Evolutionary conservation across 208 protist genomes (phyloP), one percentile per base, ranked within the genome.

Genomic region (Leishmania tropica): DNA sequence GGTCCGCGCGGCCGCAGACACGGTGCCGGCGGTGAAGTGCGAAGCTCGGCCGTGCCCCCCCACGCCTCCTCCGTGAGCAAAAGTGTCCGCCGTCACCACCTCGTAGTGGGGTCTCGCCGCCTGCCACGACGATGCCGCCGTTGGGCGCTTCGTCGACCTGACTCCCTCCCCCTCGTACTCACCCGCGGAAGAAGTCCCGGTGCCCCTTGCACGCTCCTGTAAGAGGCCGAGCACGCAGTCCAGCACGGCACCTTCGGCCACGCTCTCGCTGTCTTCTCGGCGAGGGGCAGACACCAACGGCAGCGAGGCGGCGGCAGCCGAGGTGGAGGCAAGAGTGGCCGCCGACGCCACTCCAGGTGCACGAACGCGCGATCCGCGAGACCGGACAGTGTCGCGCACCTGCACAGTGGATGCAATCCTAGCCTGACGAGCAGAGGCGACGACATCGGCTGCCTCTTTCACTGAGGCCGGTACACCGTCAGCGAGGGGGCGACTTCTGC

Each of bases 41-140:
- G 73, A 58, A 42, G 51, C 53, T 35, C 73, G 35, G 24, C 64
- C 48, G 37, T 35, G 45, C 31, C 47, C 47, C 24, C 37, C 62
- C 31, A 28, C 10, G 5, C 42, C 64, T 48, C 8, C 56, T 21
- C 65, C 60, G 31, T 58, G 45, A 3, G 51, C 56, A 75, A 94
- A 94, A 75, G 87, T 79, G 37, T 93, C 89, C 31, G 90, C 87
- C 3, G 74, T 84, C 17, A 96, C 83, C 21, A 87, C 76, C 54
- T 93, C 90, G 78, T 90, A 81, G 28, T 85, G 78, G 48, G 81
- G 81, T 5, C 81, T 78, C 45, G 77, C 54, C 13, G 72, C 45
- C 17, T 54, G 70, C 77, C 76, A 81, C 72, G 75, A 37, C 7
- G 47, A 31, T 17, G 60, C 35, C 19, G 60, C 35, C 19, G 76